Base-by-base conservation (phyloP, 208 protist genomes). In the Acanthamoeba quina region DNA sequence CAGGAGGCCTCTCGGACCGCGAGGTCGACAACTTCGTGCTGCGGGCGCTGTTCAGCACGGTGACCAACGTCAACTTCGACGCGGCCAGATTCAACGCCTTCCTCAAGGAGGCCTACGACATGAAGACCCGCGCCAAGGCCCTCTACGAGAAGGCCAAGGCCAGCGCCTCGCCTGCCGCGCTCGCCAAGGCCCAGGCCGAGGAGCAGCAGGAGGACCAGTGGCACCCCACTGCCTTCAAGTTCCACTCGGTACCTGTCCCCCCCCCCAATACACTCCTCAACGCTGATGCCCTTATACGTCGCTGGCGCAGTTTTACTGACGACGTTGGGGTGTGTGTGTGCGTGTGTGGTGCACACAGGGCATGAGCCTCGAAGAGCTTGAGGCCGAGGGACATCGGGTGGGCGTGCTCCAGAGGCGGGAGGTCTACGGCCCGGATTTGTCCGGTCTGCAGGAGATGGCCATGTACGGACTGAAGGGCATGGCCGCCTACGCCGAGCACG, bases 11-110 rank as follows among this genome's bases (percentile, higher is more conserved):
- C 6, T 41, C 52, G 13, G 82, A 88, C 62, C 54, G 52, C 24
- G 91, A 96, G 21, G 68, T 96, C 49, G 82, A 98, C 90, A 68
- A 72, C n/a, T 97, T 97, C 56, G 83, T 95, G 10, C 94, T 97
- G 34, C 34, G 82, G n/a, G 64, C 76, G 3, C 58, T 97, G 19
- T 98, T 98, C 94, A 68, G 95, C 47, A 98, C 97, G 24, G 93
- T 98, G 56, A 98, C 97, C 78, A 98, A 98, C 80, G 97, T 98
- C 29, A 98, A 95, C 93, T 95, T 95, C 11, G 54, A 90, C 26
- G 0, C 68, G 0, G 72, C 26, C 26, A 26, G 74, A 15, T 93
- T 95, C 76, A 76, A 34, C 13, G 34, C 11, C 37, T 90, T 83
- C 60, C 44, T 95, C 41, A 34, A 41, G 34, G 83, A 95, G 41